phyloP scores from a whole-genome alignment of 1,139 yeast genomes.

The Kodamaea suecica region DNA sequence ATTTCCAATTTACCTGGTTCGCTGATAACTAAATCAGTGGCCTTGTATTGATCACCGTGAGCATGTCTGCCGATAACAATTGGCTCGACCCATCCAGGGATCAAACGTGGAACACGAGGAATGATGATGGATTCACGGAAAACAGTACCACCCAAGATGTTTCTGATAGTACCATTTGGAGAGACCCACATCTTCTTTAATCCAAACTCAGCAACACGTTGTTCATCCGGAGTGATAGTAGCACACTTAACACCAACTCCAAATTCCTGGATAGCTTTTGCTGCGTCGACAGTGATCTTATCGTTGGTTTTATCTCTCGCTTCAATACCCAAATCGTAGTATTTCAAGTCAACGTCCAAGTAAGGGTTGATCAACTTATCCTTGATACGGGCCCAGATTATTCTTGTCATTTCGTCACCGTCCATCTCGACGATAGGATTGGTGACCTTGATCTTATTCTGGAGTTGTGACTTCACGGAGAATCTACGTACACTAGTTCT shows the following conservation, averaged over 20 bases:
- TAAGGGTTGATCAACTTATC: slow-evolving; percentile 80
- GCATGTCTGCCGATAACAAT: slow-evolving; percentile 97
- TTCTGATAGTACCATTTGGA: slow-evolving; percentile 95
- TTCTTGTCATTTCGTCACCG: slow-evolving; percentile 95
- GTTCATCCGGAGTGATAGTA: slow-evolving; percentile 98
- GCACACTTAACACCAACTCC: slow-evolving; percentile 97
- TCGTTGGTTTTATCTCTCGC: slow-evolving; percentile 86
- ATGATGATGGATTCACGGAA: slow-evolving; percentile 96
- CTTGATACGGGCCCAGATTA: slow-evolving; percentile 85
- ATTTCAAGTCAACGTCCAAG: slow-evolving; percentile 82
- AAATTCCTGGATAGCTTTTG: slow-evolving; percentile 81
- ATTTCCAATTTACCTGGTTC: slow-evolving; percentile 77
- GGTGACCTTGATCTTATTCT: slow-evolving; percentile 67
- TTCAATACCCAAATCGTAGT: slow-evolving; percentile 85
- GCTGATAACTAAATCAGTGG: slow-evolving; percentile 78
- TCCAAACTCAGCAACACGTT: slow-evolving; percentile 82
- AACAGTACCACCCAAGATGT: slow-evolving; percentile 92
- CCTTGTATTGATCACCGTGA: slow-evolving; percentile 94
- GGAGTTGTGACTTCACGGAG: slow-evolving; percentile 19
- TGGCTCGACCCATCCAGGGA: slow-evolving; percentile 93
- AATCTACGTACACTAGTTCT: slow-evolving; percentile 12
- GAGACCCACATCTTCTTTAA: slow-evolving; percentile 96
- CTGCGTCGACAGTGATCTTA: slow-evolving; percentile 84
- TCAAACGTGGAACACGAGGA: slow-evolving; percentile 81
- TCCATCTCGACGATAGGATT: slow-evolving; percentile 94